These are phyloP conservation scores for Amanita inopinata DNA, from an alignment of 768 basidiomycete genomes.

Conservation along the genomic window DNA sequence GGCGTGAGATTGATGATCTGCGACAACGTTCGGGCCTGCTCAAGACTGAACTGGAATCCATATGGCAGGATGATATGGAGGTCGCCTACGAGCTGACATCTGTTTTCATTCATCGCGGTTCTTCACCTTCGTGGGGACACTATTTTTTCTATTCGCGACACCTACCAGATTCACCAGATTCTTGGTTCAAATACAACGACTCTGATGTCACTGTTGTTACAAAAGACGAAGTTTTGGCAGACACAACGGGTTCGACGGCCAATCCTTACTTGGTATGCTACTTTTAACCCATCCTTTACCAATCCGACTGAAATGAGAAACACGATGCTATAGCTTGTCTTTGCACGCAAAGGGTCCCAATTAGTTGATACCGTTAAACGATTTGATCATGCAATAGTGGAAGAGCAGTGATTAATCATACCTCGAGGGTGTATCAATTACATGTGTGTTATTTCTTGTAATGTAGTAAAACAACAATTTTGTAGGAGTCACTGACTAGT, in stretches of 20 bases:
- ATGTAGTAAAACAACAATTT: not conserved
- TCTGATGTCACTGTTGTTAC: constrained; percentile 69
- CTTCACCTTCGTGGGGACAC: constrained; percentile 81
- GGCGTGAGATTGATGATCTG: constrained; percentile 46
- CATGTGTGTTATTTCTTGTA: not conserved
- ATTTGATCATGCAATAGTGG: constrained; percentile 26
- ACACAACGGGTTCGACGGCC: constrained; percentile 86
- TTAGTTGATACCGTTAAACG: constrained; percentile 78
- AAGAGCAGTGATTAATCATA: not conserved
- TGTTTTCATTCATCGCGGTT: constrained; percentile 91
- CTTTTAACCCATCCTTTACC: not conserved
- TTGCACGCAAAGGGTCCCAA: constrained; percentile 68
- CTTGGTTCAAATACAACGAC: constrained; percentile 97
- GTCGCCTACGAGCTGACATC: constrained; percentile 86
- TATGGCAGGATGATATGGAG: constrained; percentile 62
- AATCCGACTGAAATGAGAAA: not conserved
- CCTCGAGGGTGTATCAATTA: not conserved
- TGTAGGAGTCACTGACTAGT: constrained; percentile 2
- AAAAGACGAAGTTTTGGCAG: constrained; percentile 77
- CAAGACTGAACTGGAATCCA: constrained; percentile 58
- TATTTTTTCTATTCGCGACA: constrained; percentile 95
- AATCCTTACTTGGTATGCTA: constrained; percentile 76
- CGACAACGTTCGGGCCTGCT: constrained; percentile 39
- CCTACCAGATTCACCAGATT: constrained; percentile 68
- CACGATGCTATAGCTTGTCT: constrained; percentile 52